A percentile compares a stretch with the other conserved stretches of the same genome.
phyloP scores from a whole-genome alignment of 1,139 yeast species.

The Suhomyces wounanorum region DNA sequence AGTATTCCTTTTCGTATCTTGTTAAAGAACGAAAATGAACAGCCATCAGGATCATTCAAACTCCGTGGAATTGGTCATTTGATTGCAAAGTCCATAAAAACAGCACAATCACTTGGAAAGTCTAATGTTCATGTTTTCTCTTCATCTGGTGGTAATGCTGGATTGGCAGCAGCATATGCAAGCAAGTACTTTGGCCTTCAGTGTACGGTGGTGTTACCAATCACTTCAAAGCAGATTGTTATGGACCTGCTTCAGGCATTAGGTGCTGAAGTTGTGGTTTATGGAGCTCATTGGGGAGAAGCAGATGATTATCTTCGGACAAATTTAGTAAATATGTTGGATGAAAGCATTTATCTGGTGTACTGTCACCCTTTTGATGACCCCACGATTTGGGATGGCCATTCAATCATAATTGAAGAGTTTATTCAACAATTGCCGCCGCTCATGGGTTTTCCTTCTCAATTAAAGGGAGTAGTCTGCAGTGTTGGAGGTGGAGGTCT shows the following conservation, averaged over 20 bases:
- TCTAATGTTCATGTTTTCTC: constrained; percentile 34
- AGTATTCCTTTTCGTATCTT: constrained; percentile 32
- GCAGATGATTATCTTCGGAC: constrained; percentile 36
- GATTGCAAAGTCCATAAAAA: constrained; percentile 24
- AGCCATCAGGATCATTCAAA: constrained; percentile 46
- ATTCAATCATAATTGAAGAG: constrained; percentile 38
- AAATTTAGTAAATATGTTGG: constrained; percentile 21
- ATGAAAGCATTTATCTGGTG: constrained; percentile 24
- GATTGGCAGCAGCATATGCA: constrained; percentile 46
- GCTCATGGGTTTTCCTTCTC: constrained; percentile 17
- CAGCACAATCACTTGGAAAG: constrained; percentile 20
- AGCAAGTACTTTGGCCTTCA: constrained; percentile 27
- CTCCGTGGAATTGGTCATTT: constrained; percentile 42
- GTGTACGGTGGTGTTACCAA: constrained; percentile 46
- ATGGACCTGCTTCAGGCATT: constrained; percentile 25
- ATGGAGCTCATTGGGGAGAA: constrained; percentile 39
- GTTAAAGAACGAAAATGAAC: constrained; percentile 43
- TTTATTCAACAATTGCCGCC: constrained; percentile 23
- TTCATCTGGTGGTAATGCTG: constrained; percentile 52
- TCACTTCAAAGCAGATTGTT: constrained; percentile 28
- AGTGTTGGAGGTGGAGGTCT: constrained; percentile 49
- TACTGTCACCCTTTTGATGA: constrained; percentile 48
- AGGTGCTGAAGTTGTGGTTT: constrained; percentile 33
- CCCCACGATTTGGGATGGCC: constrained; percentile 44
- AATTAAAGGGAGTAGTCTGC: constrained; percentile 39